phyloP scores from a whole-genome alignment of 495 filamentous ascomycete genomes.

The Parathielavia hyrcaniae region DNA sequence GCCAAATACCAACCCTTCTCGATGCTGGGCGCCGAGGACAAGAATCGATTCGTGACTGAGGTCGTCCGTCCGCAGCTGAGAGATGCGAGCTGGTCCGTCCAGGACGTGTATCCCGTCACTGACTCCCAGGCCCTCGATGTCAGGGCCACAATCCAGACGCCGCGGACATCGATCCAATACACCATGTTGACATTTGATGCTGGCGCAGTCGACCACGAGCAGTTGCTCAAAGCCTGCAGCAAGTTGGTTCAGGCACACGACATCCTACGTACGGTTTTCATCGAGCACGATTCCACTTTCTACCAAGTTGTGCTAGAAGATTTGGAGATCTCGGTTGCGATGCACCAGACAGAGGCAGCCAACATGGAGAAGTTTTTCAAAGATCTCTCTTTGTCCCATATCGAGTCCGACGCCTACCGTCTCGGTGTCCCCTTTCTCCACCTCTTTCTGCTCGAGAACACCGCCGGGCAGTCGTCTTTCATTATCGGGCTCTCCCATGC shows the following conservation, averaged over 20 bases:
- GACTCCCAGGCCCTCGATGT: conserved; percentile 54
- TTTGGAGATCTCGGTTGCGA: conserved; percentile 47
- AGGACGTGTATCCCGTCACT: conserved; percentile 21
- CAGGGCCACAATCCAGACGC: conserved; percentile 51
- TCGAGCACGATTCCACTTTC: conserved; percentile 23
- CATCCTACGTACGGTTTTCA: conserved; percentile 64
- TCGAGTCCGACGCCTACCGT: conserved; percentile 49
- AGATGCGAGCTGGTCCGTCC: conserved; percentile 14
- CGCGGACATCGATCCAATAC: conserved; percentile 42
- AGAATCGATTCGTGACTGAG: conserved; percentile 9
- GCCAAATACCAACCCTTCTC: conserved; percentile 16
- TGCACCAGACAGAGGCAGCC: conserved; percentile 39
- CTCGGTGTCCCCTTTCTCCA: conserved; percentile 54
- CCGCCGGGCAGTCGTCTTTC: conserved; percentile 49
- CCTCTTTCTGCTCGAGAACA: conserved; percentile 50
- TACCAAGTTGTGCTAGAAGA: conserved; percentile 37
- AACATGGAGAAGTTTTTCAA: conserved; percentile 23
- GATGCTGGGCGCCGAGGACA: neutral
- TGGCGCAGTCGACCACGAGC: conserved; percentile 25
- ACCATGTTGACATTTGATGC: conserved; percentile 35
- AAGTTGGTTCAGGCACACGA: conserved; percentile 53
- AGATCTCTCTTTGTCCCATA: conserved; percentile 47
- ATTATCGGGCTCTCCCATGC: conserved; percentile 64
- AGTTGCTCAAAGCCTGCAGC: conserved; percentile 32
- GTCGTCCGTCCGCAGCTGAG: conserved; percentile 11